Conservation (phyloP, 1,284 basidiomycete species). For the Marasmius tenuissimus region DNA sequence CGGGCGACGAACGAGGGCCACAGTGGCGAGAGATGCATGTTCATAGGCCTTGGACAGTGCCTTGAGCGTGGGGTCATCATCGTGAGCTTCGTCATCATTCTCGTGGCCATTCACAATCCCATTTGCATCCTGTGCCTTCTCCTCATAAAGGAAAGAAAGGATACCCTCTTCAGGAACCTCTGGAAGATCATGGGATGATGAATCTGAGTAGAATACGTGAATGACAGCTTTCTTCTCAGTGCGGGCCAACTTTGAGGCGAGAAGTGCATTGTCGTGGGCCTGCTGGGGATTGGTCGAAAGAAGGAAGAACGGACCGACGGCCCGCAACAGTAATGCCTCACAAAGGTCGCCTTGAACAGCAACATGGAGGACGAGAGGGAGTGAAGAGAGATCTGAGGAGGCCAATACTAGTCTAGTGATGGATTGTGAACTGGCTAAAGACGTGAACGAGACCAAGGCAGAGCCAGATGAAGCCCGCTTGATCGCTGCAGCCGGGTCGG, state of each 20-base stretch:
- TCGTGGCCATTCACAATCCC: conserved; percentile 30
- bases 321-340: conserved; percentile 56
- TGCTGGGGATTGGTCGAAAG: conserved; percentile 65
- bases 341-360: conserved; percentile 52
- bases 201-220: conserved; percentile 70
- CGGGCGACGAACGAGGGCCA: conserved; percentile 61
- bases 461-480: conserved; percentile 27
- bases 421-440: conserved; percentile 29
- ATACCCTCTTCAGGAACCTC: conserved; percentile 60
- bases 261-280: conserved; percentile 71
- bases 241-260: conserved; percentile 69
- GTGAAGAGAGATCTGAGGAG: conserved; percentile 38
- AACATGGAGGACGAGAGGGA: conserved; percentile 51
- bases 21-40: conserved; percentile 60
- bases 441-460: conserved; percentile 41
- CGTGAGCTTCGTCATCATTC: conserved; percentile 16
- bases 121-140: conserved; percentile 21
- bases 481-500: conserved; percentile 45
- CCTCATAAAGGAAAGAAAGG: conserved; percentile 53
- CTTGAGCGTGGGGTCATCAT: conserved; percentile 23
- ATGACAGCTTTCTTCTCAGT: conserved; percentile 67
- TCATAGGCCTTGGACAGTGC: conserved; percentile 60
- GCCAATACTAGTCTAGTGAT: conserved; percentile 42
- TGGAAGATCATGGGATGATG: conserved; percentile 24
- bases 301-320: conserved; percentile 59